Conservation (phyloP, 2,329 filamentous ascomycete species). For the Cercospora zeina region DNA sequence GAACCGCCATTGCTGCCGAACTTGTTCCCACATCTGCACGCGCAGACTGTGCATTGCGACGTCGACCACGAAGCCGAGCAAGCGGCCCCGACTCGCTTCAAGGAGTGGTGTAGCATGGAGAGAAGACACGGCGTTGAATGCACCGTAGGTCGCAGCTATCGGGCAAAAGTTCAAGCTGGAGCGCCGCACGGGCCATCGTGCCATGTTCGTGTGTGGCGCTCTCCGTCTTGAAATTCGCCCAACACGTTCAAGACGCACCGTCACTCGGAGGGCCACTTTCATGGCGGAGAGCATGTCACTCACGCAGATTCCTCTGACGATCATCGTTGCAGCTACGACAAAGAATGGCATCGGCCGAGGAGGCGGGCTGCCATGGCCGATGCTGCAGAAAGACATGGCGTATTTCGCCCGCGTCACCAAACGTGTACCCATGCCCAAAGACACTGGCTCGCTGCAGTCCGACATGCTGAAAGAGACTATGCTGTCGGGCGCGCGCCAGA, state of each 20-base stretch:
- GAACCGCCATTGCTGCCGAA: conserved; percentile 8
- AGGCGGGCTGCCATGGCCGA: conserved; percentile 83
- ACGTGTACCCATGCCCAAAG: conserved; percentile 58
- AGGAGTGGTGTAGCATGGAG: conserved; percentile 28
- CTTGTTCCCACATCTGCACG: conserved; percentile 25
- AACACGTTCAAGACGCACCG: not conserved
- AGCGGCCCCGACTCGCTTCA: conserved; percentile 19
- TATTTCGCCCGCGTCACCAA: conserved; percentile 93
- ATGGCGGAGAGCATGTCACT: conserved; percentile 37
- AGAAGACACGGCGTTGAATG: not conserved
- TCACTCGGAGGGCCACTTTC: not conserved
- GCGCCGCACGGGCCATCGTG: not conserved
- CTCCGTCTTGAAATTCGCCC: not conserved
- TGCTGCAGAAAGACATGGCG: conserved; percentile 85
- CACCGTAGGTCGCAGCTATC: conserved; percentile 4
- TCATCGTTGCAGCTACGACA: conserved; percentile 90
- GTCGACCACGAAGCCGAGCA: not conserved
- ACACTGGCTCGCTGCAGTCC: conserved; percentile 33
- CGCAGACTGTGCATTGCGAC: conserved; percentile 24
- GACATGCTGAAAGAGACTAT: conserved; percentile 29
- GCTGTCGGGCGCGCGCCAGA: conserved; percentile 34
- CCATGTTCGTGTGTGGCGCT: not conserved
- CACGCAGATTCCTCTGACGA: conserved; percentile 59
- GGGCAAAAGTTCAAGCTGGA: conserved; percentile 8
- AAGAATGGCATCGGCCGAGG: conserved; percentile 80